These are phyloP conservation scores for Lichtheimia ramosa DNA, from an alignment of 371 early-diverging fungal genomes.

Conservation along the genomic window DNA sequence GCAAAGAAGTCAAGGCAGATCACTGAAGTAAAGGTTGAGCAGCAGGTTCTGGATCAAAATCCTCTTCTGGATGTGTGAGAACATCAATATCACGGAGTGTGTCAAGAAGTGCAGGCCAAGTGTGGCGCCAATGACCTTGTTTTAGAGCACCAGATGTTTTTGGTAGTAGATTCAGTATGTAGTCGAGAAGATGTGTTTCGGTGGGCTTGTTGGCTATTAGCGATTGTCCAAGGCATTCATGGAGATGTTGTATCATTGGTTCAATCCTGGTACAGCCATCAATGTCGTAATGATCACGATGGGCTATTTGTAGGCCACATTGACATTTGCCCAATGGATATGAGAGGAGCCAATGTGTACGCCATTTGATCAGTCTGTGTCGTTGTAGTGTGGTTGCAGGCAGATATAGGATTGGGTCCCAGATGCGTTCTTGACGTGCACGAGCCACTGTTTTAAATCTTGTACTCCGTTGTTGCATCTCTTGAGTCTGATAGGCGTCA, in stretches of 20 bases:
- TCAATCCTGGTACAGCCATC: no score
- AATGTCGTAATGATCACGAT: not conserved
- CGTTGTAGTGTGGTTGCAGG: not conserved
- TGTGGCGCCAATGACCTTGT: not conserved
- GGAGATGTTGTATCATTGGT: not conserved
- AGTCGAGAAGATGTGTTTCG: not conserved
- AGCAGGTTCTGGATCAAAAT: not conserved
- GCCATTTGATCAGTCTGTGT: constrained; percentile 8
- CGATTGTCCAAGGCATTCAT: not conserved
- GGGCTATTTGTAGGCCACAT: not conserved
- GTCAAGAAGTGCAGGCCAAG: not conserved
- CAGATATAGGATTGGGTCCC: constrained; percentile 1
- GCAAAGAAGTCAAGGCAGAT: not conserved
- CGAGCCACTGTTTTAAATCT: not conserved
- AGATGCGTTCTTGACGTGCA: not conserved
- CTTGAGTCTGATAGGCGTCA: not conserved
- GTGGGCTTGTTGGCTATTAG: not conserved
- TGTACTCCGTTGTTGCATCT: not conserved
- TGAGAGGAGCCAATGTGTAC: constrained; percentile 1
- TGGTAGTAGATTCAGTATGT: not conserved
- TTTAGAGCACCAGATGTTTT: not conserved
- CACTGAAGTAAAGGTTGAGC: not conserved
- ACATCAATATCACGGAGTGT: not conserved
- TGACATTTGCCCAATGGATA: not conserved
- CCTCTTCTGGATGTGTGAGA: not conserved